Evolutionary conservation across 2,329 filamentous ascomycete genomes (phyloP).

Genomic region (Pestalotiopsis sp.): DNA sequence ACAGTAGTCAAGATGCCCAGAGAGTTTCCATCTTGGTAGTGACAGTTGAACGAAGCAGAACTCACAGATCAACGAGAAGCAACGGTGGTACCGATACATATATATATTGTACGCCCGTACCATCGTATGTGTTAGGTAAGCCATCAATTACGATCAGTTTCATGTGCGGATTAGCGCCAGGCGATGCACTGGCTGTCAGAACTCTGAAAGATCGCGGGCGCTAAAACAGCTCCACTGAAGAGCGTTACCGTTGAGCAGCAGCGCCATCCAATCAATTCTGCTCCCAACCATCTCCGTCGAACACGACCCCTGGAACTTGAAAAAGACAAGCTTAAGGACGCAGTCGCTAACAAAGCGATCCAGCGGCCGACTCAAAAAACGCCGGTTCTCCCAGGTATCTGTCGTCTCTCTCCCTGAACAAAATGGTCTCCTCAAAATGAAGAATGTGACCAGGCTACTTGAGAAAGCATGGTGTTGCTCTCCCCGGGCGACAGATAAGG

Average conservation of each 20-base stretch:
- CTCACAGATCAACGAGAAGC: too few relatives aligned
- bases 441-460: neutral
- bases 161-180: constrained; percentile 6
- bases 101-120: too few relatives aligned
- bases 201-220: neutral
- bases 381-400: too few relatives aligned
- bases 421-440: neutral
- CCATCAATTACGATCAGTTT: constrained; percentile 1
- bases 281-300: neutral
- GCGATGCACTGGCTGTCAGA: neutral
- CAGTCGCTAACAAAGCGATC: neutral
- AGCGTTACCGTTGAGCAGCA: neutral
- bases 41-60: too few relatives aligned
- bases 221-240: constrained; percentile 4
- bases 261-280: constrained; percentile 5
- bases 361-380: neutral
- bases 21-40: too few relatives aligned
- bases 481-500: neutral
- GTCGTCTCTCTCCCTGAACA: too few relatives aligned
- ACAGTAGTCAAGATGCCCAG: too few relatives aligned
- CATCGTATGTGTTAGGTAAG: neutral
- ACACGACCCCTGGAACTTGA: neutral
- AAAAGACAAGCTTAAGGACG: neutral
- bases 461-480: neutral
- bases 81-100: too few relatives aligned